Base-by-base conservation (phyloP, 73 alveolate species). In the Uronychia setigera region DNA sequence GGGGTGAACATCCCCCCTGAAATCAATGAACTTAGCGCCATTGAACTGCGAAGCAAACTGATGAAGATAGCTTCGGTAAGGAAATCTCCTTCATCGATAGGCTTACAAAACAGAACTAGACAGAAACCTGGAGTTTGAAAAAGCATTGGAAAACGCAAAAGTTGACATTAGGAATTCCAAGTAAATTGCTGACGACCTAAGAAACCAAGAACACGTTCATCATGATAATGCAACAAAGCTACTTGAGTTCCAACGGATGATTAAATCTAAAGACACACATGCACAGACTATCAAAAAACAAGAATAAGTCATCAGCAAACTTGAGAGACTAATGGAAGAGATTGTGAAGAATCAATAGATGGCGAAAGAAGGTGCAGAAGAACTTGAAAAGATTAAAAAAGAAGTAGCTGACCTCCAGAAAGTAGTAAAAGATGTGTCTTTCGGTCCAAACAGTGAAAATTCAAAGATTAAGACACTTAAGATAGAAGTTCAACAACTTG, bases 61-160 rank as follows among this genome's bases (percentile, higher is more conserved):
- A 85, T 98, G 27, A 98, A 98, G 88, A 81, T 98, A 31, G 99
- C 99, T 31, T n/a, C n/a, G n/a, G n/a, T n/a, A n/a, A n/a, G n/a
- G n/a, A n/a, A n/a, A n/a, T n/a, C n/a, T n/a, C n/a, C n/a, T n/a
- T n/a, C n/a, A n/a, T n/a, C n/a, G n/a, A n/a, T 96, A 97, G 83
- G 99, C 99, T 0, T 98, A 98, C 83, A 89, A 99, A 60, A 97
- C 98, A 0, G 99, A 98, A 88, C 87, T 98, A 74, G 92, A 95
- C 82, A 88, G 99, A 81, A 98, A 97, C 81, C 97, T 92, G 78
- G 99, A 97, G 83, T 96, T 97, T 82, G 99, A 97, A 95, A 95
- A 95, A 81, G 98, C 97, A 1, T 81, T 98, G 33, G 88, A 93
- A 58, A 91, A 88, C 33, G 99, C 99, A 28, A 94, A 97, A 84